Evolutionary conservation across 306 rosid species (phyloP), one percentile per base, ranked within the genome.

Genomic region (Quercus bicolor): DNA sequence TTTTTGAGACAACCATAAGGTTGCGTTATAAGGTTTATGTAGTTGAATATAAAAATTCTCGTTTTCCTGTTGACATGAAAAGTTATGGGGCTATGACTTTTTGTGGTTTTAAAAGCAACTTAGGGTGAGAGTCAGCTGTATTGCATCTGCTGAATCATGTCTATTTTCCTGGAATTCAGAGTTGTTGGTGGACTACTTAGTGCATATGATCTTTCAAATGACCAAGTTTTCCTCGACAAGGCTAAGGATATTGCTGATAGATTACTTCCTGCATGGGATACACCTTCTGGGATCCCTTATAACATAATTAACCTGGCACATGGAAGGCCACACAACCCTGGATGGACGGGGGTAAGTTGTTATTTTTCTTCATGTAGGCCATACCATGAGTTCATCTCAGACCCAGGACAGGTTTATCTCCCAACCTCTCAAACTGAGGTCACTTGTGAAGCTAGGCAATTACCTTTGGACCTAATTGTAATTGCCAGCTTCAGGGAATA

Each of bases 1-100:
- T 96, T 79, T 96, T 96, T 86, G 98, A 96, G 96, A 96, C 99
- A 89, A 96, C 98, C 86, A 96, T 96, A 93, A 96, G 98, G 98
- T 91, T 90, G 91, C 91, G 75, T 84, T 87, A 86, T 90, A 88
- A 90, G 98, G 96, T 95, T 95, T 95, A 84, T 80, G 85, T 78
- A 78, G 91, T 93, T 81, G 82, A 84, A 55, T 86, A 85, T 45
- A 74, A 65, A 74, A 65, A 70, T 86, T 76, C 33, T 77, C 75
- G 40, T 74, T 79, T 52, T 56, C 56, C 57, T 64, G 53, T 71
- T 64, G 48, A 73, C 80, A 60, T 18, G 40, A 65, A 66, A 37
- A 76, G 76, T 80, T 33, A 14, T 74, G 76, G 82, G 82, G 81
- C 76, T 55, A 52, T 54, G 34, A 68, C 57, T 28, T 72, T 53